Conservation (phyloP, 1,284 basidiomycete species). For the Rhodotorula sp. region DNA sequence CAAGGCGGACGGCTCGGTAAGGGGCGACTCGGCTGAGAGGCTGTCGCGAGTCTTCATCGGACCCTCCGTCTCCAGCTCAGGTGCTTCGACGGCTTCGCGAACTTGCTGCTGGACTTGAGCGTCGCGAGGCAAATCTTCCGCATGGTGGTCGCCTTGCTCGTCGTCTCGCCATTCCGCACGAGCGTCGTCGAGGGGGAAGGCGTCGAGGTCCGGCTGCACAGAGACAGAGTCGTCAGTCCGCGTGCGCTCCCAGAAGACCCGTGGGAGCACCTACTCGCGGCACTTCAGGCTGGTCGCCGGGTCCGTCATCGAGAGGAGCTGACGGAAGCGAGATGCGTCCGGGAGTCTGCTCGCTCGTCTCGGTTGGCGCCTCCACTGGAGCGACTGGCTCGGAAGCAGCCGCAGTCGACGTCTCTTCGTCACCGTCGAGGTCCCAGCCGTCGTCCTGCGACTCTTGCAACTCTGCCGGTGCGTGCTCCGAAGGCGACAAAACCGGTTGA, state of each 20-base stretch:
- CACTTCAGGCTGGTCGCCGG: background rate
- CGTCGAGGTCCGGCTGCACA: background rate
- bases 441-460: background rate
- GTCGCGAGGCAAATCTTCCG: background rate
- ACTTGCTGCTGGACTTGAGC: too few species aligned
- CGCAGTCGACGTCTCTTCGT: background rate
- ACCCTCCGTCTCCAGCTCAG: background rate
- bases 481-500: too few species aligned
- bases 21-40: background rate
- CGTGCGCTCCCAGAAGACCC: too few species aligned
- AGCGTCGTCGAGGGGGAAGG: slow-evolving; percentile 1
- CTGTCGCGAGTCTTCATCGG: background rate
- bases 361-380: background rate
- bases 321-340: background rate
- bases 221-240: background rate
- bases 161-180: background rate
- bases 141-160: background rate
- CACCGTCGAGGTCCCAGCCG: slow-evolving; percentile 11
- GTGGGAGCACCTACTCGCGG: too few species aligned
- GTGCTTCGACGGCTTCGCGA: background rate
- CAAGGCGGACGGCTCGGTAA: background rate
- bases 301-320: background rate
- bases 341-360: too few species aligned
- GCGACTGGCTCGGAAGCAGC: background rate
- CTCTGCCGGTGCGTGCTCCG: background rate